Percentiles rank a stretch among this genome's conserved stretches.
Conservation (phyloP, 148 eudicot genomes). For the Chenopodium quinoa region DNA sequence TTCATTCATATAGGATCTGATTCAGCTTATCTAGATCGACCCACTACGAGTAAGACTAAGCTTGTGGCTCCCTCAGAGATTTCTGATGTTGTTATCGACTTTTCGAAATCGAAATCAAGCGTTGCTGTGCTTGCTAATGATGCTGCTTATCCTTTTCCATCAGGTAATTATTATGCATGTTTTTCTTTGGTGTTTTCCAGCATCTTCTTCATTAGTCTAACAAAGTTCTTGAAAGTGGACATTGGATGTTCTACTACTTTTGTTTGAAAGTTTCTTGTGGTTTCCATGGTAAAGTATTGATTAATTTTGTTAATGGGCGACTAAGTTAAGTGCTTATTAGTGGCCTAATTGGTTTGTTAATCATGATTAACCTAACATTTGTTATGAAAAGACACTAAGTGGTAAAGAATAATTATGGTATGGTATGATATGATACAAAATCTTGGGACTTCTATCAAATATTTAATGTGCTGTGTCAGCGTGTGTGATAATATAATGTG, state of each 20-base stretch:
- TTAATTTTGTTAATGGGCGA: background rate
- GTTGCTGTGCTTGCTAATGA: constrained; percentile 50
- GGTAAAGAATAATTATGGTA: too few relatives aligned
- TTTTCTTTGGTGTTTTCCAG: background rate
- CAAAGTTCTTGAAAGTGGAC: background rate
- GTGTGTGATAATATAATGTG: too few relatives aligned
- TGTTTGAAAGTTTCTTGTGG: background rate
- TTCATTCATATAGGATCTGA: constrained; percentile 72
- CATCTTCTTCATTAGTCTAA: too few relatives aligned
- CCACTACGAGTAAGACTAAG: constrained; percentile 33
- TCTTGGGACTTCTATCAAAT: too few relatives aligned
- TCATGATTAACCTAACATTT: background rate
- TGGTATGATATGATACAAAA: too few relatives aligned
- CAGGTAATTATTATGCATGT: constrained; percentile 25
- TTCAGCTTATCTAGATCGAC: constrained; percentile 50
- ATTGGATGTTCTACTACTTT: background rate
- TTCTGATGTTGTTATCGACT: constrained; percentile 68
- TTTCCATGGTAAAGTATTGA: background rate
- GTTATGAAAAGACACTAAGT: too few relatives aligned
- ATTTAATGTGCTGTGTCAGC: too few relatives aligned
- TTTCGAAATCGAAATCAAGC: constrained; percentile 44
- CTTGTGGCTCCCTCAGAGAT: constrained; percentile 82
- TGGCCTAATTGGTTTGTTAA: background rate
- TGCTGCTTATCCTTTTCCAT: constrained; percentile 71
- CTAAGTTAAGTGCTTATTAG: background rate